Conservation (phyloP, 768 basidiomycete genomes). For the Gloeostereum incarnatum region DNA sequence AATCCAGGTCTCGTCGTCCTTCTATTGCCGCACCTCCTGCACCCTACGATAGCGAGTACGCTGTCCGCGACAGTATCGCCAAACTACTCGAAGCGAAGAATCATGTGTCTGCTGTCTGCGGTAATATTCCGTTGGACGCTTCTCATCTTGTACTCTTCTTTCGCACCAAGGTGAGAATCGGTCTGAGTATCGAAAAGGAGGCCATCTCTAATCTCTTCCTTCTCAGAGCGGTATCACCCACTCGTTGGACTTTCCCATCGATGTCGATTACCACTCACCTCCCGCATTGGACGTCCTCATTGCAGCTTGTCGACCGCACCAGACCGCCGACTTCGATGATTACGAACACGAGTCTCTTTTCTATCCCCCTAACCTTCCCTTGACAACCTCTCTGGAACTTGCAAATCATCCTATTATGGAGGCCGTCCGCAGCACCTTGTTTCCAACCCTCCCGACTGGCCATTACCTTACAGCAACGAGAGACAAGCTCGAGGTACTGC, state of each 20-base stretch:
- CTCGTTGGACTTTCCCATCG: slow-evolving; percentile 75
- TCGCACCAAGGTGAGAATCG: slow-evolving; percentile 74
- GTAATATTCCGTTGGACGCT: slow-evolving; percentile 64
- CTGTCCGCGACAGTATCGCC: slow-evolving; percentile 46
- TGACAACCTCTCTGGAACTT: slow-evolving; percentile 71
- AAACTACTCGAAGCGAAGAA: slow-evolving; percentile 49
- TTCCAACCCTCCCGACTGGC: slow-evolving; percentile 58
- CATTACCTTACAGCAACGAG: slow-evolving; percentile 61
- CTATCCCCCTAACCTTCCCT: slow-evolving; percentile 63
- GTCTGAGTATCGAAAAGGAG: slow-evolving; percentile 12
- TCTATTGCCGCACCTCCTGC: slow-evolving; percentile 21
- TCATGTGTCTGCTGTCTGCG: slow-evolving; percentile 54
- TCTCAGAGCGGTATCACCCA: slow-evolving; percentile 67
- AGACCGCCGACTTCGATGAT: slow-evolving; percentile 39
- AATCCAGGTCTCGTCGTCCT: slow-evolving; percentile 18
- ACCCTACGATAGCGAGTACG: slow-evolving; percentile 42
- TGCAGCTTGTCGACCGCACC: slow-evolving; percentile 61
- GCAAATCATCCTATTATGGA: slow-evolving; percentile 79
- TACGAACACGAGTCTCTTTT: slow-evolving; percentile 61
- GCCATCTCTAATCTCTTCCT: not conserved
- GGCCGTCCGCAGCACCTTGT: slow-evolving; percentile 61
- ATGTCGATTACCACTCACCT: slow-evolving; percentile 64
- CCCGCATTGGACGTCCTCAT: slow-evolving; percentile 75
- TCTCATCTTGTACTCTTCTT: slow-evolving; percentile 67
- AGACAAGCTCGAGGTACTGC: slow-evolving; percentile 64